Percentiles rank a stretch among this genome's conserved stretches.
phyloP scores from a whole-genome alignment of 148 eudicot species.

The Silene uniflora region DNA sequence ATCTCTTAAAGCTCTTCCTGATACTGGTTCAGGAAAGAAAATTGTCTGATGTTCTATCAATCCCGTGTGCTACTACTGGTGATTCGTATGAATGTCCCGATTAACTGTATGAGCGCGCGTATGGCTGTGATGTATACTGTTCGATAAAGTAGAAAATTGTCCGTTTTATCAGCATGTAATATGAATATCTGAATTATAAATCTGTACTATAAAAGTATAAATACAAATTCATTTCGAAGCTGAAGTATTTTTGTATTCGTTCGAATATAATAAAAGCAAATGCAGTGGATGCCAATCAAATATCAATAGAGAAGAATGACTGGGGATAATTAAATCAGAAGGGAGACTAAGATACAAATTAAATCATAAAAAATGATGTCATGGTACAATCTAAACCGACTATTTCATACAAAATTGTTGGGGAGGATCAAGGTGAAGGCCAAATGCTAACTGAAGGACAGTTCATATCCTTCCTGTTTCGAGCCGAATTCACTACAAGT shows the following conservation, averaged over 20 bases:
- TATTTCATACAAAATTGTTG: not conserved
- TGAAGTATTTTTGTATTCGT: too few species aligned
- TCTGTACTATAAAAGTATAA: not conserved
- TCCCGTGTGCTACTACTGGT: too few species aligned
- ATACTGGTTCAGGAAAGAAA: not conserved
- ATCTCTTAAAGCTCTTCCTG: not conserved
- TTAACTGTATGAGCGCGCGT: too few species aligned
- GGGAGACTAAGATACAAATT: not conserved
- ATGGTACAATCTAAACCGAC: not conserved
- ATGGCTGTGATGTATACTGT: too few species aligned
- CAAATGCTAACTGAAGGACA: not conserved
- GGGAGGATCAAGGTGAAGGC: not conserved
- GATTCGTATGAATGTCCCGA: too few species aligned
- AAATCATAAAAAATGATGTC: not conserved
- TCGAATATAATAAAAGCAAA: too few species aligned
- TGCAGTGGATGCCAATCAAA: not conserved
- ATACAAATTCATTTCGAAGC: not conserved
- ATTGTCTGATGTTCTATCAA: too few species aligned
- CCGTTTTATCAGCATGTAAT: not conserved
- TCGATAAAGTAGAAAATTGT: too few species aligned
- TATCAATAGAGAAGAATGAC: too few species aligned
- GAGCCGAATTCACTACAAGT: constrained; percentile 35
- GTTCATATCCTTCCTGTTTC: not conserved
- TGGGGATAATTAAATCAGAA: too few species aligned
- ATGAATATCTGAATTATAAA: not conserved